Conservation (phyloP, 2,329 filamentous ascomycete genomes). For the Stemphylium vesicarium region DNA sequence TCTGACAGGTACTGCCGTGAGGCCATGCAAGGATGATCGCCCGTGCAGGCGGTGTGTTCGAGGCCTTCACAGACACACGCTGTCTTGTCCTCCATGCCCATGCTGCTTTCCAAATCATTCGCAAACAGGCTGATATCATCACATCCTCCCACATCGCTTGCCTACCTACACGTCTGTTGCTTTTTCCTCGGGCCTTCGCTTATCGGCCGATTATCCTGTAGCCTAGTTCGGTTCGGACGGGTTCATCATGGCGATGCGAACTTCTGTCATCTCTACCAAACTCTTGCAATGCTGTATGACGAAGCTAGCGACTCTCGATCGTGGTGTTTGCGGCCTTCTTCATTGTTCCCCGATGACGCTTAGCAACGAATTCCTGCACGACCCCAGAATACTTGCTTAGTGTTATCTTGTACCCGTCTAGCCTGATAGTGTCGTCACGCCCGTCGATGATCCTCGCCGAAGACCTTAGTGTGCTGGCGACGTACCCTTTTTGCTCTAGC, state of each 20-base stretch:
- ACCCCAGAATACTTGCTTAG: background rate
- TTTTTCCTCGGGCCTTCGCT: background rate
- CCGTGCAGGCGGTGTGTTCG: background rate
- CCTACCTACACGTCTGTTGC: background rate
- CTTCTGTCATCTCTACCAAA: slow-evolving; percentile 5
- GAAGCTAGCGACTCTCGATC: slow-evolving; percentile 1
- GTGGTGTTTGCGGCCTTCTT: background rate
- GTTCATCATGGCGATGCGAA: background rate
- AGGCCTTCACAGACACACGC: background rate
- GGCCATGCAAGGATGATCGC: background rate
- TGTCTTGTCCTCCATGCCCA: background rate
- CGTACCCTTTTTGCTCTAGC: too few species aligned
- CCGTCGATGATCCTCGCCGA: background rate
- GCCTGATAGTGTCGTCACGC: background rate
- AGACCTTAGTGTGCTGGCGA: background rate
- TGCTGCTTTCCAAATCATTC: background rate
- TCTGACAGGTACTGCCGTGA: background rate
- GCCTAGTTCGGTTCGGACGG: background rate
- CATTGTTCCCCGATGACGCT: background rate
- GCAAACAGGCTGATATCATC: background rate
- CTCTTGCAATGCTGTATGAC: background rate
- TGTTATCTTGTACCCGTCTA: background rate
- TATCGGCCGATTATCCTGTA: background rate
- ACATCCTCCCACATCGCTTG: background rate
- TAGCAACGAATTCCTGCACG: background rate